Evolutionary conservation across 2,329 filamentous ascomycete species (phyloP).

Genomic region (Tolypocladium inflatum): DNA sequence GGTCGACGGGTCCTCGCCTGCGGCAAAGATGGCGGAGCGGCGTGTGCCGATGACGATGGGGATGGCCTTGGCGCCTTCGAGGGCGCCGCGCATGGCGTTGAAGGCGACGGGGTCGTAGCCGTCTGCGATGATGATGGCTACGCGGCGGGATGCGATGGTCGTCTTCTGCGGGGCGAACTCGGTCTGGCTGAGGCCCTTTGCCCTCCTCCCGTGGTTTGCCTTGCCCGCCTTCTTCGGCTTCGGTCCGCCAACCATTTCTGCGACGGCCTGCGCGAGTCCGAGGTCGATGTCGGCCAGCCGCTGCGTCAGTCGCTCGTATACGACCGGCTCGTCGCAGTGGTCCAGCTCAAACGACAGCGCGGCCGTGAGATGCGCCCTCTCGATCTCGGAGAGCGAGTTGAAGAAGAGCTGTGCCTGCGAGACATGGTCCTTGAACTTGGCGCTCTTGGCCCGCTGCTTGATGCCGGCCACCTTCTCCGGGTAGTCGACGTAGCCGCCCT

Average conservation of each 20-base stretch:
- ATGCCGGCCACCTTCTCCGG: slow-evolving; percentile 54
- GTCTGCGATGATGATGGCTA: slow-evolving; percentile 70
- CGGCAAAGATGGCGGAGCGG: slow-evolving; percentile 55
- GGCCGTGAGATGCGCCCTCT: slow-evolving; percentile 63
- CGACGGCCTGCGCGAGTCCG: slow-evolving; percentile 57
- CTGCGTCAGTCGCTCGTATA: slow-evolving; percentile 61
- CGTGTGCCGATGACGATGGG: slow-evolving; percentile 65
- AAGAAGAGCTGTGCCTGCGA: slow-evolving; percentile 76
- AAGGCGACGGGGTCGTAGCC: slow-evolving; percentile 63
- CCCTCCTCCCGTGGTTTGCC: slow-evolving; percentile 55
- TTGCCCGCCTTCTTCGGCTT: slow-evolving; percentile 41
- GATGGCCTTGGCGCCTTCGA: slow-evolving; percentile 53
- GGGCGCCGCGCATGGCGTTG: slow-evolving; percentile 51
- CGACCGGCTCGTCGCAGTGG: slow-evolving; percentile 70
- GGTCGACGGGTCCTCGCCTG: slow-evolving; percentile 41
- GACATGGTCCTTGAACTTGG: slow-evolving; percentile 71
- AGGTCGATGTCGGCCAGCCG: slow-evolving; percentile 66
- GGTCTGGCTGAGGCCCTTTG: slow-evolving; percentile 59
- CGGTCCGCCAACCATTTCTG: slow-evolving; percentile 58
- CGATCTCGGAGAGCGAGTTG: slow-evolving; percentile 61
- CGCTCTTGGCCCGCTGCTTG: slow-evolving; percentile 58
- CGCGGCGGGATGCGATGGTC: slow-evolving; percentile 60
- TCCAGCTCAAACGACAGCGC: slow-evolving; percentile 69
- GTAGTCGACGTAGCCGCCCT: slow-evolving; percentile 63
- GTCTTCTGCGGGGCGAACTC: slow-evolving; percentile 55